Base-by-base conservation (phyloP, 2,329 filamentous ascomycete species). In the Pestalotiopsis sp. region DNA sequence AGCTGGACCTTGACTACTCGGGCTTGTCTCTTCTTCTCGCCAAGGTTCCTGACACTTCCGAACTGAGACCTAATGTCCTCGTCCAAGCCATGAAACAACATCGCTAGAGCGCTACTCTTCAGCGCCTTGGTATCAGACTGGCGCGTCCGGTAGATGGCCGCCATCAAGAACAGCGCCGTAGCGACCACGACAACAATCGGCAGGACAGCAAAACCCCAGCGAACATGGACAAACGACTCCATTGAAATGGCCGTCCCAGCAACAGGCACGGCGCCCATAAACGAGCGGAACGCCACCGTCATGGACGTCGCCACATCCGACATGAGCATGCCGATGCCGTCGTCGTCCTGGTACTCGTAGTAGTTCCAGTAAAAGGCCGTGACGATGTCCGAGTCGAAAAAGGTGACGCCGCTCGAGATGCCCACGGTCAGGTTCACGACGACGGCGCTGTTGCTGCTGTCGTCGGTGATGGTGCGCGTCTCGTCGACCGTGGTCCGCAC, bases 311-410 rank as follows among this genome's bases (percentile, higher is more conserved):
- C 75, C 25, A 79, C 73, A 69, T 81, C 79, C 38, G 68, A 67
- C 71, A 81, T 75, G n/a, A 80, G 74, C 71, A 78, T 74, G 64
- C 77, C 76, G 3, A 81, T 70, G 0, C 80, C 79, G 66, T 69
- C 66, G 6, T 41, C n/a, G 13, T 69, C 38, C 1, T 73, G 70
- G 58, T 80, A 80, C 66, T 81, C 73, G 72, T 80, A 80, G 73
- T 81, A 80, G 69, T 80, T 79, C 79, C 78, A 80, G 72, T 81
- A 81, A 63, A 81, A 81, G 2, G 78, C 79, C 31, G 80, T 79
- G 14, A 81, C 78, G 61, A 80, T 75, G 66, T 81, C 80, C 1
- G 75, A 78, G 66, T 79, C 77, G 70, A 78, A 78, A 68, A 78
- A 78, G 4, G 76, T 79, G 58, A 73, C 72, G 13, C 77, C 77